A percentile compares a stretch with the other conserved stretches of the same genome.
phyloP scores from a whole-genome alignment of 192 early-diverging fungal species.

The Phycomyces nitens region DNA sequence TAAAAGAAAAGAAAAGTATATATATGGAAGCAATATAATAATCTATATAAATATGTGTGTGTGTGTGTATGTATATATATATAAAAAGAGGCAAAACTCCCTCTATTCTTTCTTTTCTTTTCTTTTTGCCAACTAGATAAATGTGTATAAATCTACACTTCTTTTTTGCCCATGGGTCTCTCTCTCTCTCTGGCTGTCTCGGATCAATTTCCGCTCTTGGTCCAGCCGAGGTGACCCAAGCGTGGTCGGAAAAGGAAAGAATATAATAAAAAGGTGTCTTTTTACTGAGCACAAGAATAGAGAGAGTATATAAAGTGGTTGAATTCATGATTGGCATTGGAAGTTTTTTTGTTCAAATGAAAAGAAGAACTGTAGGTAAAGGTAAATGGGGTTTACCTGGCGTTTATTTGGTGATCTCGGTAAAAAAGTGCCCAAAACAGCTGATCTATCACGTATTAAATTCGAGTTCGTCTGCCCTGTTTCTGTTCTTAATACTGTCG shows the following conservation, averaged over 20 bases:
- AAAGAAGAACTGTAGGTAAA: no score
- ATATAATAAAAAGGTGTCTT: not conserved
- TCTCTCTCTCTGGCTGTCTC: no score
- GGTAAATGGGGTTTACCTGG: not conserved
- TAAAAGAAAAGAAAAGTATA: not conserved
- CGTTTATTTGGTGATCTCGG: not conserved
- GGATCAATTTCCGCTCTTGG: no score
- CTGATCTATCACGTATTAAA: not conserved
- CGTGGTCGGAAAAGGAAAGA: not conserved
- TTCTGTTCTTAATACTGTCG: not conserved
- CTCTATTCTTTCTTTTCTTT: no score
- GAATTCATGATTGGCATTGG: not conserved
- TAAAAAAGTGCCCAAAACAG: not conserved
- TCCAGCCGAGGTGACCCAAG: not conserved
- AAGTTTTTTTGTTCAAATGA: no score
- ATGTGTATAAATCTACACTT: no score
- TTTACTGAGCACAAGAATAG: not conserved
- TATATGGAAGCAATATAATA: not conserved
- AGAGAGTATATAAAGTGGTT: not conserved
- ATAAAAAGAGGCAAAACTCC: no score
- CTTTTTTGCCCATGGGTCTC: no score
- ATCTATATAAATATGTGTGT: not conserved
- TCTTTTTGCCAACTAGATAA: no score
- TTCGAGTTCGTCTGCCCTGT: conserved; percentile 1
- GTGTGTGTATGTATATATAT: no score